Evolutionary conservation across 1,139 yeast genomes (phyloP).

Genomic region (Pichia sp.): DNA sequence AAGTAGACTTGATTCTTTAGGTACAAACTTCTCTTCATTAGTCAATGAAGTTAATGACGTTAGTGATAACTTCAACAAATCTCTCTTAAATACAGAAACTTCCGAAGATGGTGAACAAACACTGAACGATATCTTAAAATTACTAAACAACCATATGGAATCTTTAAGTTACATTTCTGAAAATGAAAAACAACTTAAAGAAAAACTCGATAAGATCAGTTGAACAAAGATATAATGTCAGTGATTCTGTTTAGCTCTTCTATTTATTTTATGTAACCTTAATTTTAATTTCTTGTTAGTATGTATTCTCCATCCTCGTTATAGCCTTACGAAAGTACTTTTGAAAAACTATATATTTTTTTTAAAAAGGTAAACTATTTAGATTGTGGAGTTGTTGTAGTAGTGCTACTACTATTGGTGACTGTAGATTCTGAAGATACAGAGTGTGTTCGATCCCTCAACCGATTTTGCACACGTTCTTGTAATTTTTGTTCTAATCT

Average conservation of each 20-base stretch:
- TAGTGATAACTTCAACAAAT: constrained; percentile 76
- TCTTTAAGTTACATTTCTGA: constrained; percentile 86
- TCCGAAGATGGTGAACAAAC: constrained; percentile 32
- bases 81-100: constrained; percentile 31
- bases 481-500: constrained; percentile 31
- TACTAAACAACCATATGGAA: constrained; percentile 86
- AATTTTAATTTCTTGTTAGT: too few relatives aligned
- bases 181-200: constrained; percentile 65
- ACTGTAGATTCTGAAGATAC: too few relatives aligned
- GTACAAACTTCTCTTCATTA: constrained; percentile 70
- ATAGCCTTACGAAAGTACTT: too few relatives aligned
- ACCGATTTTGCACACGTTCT: constrained; percentile 28
- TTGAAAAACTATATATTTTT: too few relatives aligned
- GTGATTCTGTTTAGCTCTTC: too few relatives aligned
- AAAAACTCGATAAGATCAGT: constrained; percentile 50
- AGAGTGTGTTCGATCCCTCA: constrained; percentile 21
- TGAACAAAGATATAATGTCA: constrained; percentile 14
- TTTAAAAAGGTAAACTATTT: too few relatives aligned
- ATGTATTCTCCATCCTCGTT: too few relatives aligned
- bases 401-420: too few relatives aligned
- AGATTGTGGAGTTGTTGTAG: too few relatives aligned
- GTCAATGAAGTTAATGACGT: constrained; percentile 86
- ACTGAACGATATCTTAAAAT: constrained; percentile 67
- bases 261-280: too few relatives aligned
- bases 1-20: constrained; percentile 75